Base-by-base conservation (phyloP, 176 grass and related monocot species). In the Pharus latifolius region DNA sequence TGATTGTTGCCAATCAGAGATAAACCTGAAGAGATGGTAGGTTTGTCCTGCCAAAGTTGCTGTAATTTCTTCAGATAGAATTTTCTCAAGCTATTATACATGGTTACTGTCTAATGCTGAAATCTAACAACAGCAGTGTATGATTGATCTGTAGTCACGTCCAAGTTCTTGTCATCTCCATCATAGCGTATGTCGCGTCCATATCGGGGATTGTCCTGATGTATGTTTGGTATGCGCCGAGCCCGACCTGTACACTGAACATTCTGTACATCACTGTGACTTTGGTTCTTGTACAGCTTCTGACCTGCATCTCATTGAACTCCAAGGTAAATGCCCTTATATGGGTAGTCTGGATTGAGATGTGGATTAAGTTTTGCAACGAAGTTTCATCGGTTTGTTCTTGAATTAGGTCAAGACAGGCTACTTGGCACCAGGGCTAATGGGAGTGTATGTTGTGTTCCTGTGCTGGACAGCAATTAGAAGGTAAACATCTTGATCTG, bases 191-290 rank as follows among this genome's bases (percentile, higher is more conserved):
- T 69, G 48, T 99, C 7, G 82, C 87, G n/a, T 91, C 84, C 13
- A 11, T 94, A 46, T 13, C 88, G 2, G 96, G 90, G 54, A 86
- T 91, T 64, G 52, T 91, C 10, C 41, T 94, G 17, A 86, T 99
- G 87, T 99, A 91, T 58, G 54, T 95, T 7, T 99, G 96, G 82
- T 99, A 99, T 75, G 87, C 87, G 15, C 90, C 87, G 38, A 76
- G 45, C 3, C 30, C 50, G 3, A 37, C 84, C 31, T 99, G 90
- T 75, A 83, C 34, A 65, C 59, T 77, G 40, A 99, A 99, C 80
- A 91, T 99, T 46, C 76, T 99, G 24, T 99, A 95, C 77, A 99
- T 99, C 72, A 95, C 90, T 81, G 46, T 92, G 63, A 99, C 96
- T 0, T 68, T 95, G n/a, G 73, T 44, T 10, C 82, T 99, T 66